Base-by-base conservation (phyloP, 225 moss, liverwort and hornwort genomes). In the Bryoerythrophyllum caledonicum region DNA sequence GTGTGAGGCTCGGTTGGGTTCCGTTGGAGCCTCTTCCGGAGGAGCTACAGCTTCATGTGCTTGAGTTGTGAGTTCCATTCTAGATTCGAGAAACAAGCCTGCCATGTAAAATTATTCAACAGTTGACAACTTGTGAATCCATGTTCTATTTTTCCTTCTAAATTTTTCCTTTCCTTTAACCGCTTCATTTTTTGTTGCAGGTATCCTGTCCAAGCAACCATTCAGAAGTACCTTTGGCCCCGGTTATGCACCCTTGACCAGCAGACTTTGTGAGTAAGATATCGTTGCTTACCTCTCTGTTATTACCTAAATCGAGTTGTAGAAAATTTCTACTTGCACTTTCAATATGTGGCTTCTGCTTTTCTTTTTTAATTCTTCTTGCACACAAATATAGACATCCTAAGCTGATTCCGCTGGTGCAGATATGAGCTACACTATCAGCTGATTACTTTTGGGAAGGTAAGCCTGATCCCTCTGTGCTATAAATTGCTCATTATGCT, bases 371-470 rank as follows among this genome's bases (percentile, higher is more conserved):
- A 20, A 12, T 17, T 25, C 8, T 59, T 60, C 21, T 65, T 74
- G 8, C 32, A 16, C 17, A 52, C 0, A 24, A 71, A 10, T 4
- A 66, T 53, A 67, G 61, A 71, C 4, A 54, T 25, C 60, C 55
- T 48, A 54, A 75, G 11, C 38, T 32, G 23, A 62, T 12, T 2
- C 51, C 44, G 27, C 24, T 68, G 25, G 41, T 79, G 86, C 87
- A 96, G 94, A 70, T 96, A 96, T 81, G 92, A 96, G 24, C 79
- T 96, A n/a, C 96, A 96, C 73, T 96, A 96, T 53, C 96, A 96
- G 60, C 67, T 96, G 85, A 96, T 96, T 54, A 96, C 96, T 30
- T 96, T 96, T 77, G 96, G 96, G 64, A 96, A 96, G 92, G 96
- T 94, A 53, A 26, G 51, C 23, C 11, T 8, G 44, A 61, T 67